Percentiles rank a stretch among this genome's conserved stretches.
phyloP scores from a whole-genome alignment of 495 filamentous ascomycete species.

The Cercophora sp. region DNA sequence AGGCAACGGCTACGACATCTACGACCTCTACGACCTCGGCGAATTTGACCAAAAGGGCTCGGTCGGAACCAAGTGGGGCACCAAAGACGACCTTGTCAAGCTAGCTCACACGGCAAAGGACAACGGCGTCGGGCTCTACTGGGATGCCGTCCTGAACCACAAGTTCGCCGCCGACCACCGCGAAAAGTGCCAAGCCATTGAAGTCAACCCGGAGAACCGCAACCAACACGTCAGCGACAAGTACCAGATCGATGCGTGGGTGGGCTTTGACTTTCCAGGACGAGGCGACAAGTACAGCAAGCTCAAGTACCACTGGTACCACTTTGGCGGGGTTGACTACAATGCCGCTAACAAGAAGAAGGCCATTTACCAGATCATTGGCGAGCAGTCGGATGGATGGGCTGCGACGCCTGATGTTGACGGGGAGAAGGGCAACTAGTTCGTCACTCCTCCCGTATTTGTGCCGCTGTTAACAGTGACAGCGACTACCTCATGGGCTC shows the following conservation, averaged over 20 bases:
- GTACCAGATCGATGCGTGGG: slow-evolving; percentile 65
- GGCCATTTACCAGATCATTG: slow-evolving; percentile 66
- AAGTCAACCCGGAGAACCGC: slow-evolving; percentile 59
- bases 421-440: slow-evolving; percentile 63
- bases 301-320: slow-evolving; percentile 64
- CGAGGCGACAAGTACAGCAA: slow-evolving; percentile 55
- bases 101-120: slow-evolving; percentile 48
- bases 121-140: slow-evolving; percentile 58
- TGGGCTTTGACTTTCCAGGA: slow-evolving; percentile 62
- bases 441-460: not conserved
- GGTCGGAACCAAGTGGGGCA: slow-evolving; percentile 69
- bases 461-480: not conserved
- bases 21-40: slow-evolving; percentile 72
- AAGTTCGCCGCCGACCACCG: slow-evolving; percentile 65
- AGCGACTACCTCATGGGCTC: slow-evolving; percentile 54
- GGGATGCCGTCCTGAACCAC: slow-evolving; percentile 75
- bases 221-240: slow-evolving; percentile 52
- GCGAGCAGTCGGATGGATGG: slow-evolving; percentile 59
- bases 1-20: slow-evolving; percentile 74
- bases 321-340: slow-evolving; percentile 69
- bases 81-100: slow-evolving; percentile 56
- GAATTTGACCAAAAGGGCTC: slow-evolving; percentile 72
- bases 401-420: slow-evolving; percentile 53
- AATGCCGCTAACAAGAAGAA: slow-evolving; percentile 53
- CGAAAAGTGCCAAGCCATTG: slow-evolving; percentile 56